Base-by-base conservation (phyloP, 176 grass and related monocot species). In the Luzula sylvatica region DNA sequence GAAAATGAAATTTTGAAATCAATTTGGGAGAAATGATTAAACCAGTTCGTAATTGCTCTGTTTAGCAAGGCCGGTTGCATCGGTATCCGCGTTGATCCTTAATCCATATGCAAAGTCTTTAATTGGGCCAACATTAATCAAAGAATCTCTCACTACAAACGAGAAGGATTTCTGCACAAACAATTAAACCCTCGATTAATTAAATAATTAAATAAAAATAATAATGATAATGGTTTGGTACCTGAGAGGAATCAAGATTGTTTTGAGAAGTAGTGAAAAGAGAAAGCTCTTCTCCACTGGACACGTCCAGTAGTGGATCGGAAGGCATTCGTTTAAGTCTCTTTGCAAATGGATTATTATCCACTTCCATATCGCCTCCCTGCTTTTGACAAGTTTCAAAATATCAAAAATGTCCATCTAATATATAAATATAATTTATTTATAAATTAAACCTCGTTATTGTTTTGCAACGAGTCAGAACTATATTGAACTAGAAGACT, bases 31-130 rank as follows among this genome's bases (percentile, higher is more conserved):
- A 52, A 19, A 29, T 38, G 12, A 53, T 76, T 61, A 75, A 55
- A 95, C 89, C 89, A 95, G 35, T 71, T 95, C 89, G 38, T 85
- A 95, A 79, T 95, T 95, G 67, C 89, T 95, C 70, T 95, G 89
- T 21, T 85, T 95, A n/a, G 89, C 73, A 82, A 78, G 71, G 52
- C 89, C 89, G 27, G 67, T 52, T 4, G 83, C 83, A 42, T 79
- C 78, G 23, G 80, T 76, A 77, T 95, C 73, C 20, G 80, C 74
- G 75, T 88, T 95, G 20, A 64, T 66, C 78, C 90, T 88, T 64
- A 86, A 86, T 66, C 90, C 74, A 41, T 96, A 96, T 11, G 77
- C 83, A 74, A 95, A 95, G 73, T 95, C 90, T 58, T 82, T 95
- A 26, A 95, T 63, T 39, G 90, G 90, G 55, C 90, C 84, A 73